Conservation (phyloP, 2,329 filamentous ascomycete species). For the Ophiostoma australiae region DNA sequence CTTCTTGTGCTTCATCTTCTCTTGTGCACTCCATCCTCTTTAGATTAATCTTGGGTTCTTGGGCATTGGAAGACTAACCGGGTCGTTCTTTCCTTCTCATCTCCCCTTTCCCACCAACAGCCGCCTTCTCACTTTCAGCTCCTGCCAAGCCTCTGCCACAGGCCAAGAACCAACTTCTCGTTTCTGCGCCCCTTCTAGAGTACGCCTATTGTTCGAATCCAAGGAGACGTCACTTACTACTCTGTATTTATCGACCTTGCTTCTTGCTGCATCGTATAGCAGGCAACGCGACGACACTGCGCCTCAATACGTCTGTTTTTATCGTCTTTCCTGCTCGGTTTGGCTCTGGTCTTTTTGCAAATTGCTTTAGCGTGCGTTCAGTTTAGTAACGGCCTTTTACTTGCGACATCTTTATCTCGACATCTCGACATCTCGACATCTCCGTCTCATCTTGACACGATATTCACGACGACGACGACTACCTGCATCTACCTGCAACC, state of each 20-base stretch:
- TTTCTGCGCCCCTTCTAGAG: background rate
- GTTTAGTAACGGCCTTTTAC: background rate
- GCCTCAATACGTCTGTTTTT: constrained; percentile 1
- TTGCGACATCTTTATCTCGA: background rate
- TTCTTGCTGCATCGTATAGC: background rate
- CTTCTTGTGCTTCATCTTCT: background rate
- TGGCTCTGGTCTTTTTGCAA: background rate
- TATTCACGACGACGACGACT: background rate
- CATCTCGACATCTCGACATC: background rate
- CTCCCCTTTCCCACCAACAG: background rate
- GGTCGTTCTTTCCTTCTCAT: background rate
- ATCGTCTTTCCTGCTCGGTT: background rate
- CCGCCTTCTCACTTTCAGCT: background rate
- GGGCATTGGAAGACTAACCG: background rate
- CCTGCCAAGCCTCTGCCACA: background rate
- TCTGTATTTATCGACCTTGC: background rate
- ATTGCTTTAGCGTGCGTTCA: background rate
- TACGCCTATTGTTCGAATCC: background rate
- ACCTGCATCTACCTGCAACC: background rate
- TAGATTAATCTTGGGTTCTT: background rate
- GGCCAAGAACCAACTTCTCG: background rate
- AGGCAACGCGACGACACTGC: background rate
- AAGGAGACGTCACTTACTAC: background rate
- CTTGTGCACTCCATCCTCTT: background rate
- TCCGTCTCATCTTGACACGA: background rate